Evolutionary conservation across 2,329 filamentous ascomycete genomes (phyloP), one percentile per base, ranked within the genome.

Genomic region (Talaromyces sp.): DNA sequence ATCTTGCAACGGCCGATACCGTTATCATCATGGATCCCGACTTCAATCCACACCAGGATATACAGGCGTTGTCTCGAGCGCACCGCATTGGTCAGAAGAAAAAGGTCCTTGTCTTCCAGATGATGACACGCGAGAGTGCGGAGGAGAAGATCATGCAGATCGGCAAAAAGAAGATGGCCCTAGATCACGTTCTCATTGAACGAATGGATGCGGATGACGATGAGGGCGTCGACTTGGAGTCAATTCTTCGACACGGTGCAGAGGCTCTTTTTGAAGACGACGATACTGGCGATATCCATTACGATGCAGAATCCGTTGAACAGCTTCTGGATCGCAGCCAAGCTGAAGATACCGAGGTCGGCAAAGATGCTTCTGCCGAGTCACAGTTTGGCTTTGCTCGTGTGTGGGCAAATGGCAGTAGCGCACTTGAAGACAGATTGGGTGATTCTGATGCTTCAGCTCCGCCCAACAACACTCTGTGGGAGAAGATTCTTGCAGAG

Each of bases 101-200:
- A 67, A 97, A 96, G 69, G 95, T 99, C 0, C 83, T 99, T 1
- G 96, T 96, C 66, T 96, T 98, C 70, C 94, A 98, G 73, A 79
- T 99, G 0, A 92, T 96, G 81, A 98, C 92, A 1, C 89, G 93
- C 63, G 86, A 89, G 47, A 94, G 89, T 31, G 92, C 90, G 0
- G 95, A 99, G 73, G 95, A 99, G 76, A 93, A 94, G 72, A 98
- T 99, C 60, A 90, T 98, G 81, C 91, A 97, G 73, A 92, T 96
- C 68, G 95, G 95, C 5, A 89, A 92, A 68, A 96, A 91, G 76
- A 99, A 99, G 78, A 92, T 99, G 87, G 92, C 92, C 0, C 84
- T 99, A 0, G 95, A 99, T 69, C 93, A 98, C 74, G 90, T 95
- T 1, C 84, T 99, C 23, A 97, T 99, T 63, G 93, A 98, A 72